A percentile compares a stretch with the other conserved stretches of the same genome.
These are phyloP conservation scores for Gynochthodes officinalis DNA, from an alignment of 257 asterid species.

Conservation along the genomic window DNA sequence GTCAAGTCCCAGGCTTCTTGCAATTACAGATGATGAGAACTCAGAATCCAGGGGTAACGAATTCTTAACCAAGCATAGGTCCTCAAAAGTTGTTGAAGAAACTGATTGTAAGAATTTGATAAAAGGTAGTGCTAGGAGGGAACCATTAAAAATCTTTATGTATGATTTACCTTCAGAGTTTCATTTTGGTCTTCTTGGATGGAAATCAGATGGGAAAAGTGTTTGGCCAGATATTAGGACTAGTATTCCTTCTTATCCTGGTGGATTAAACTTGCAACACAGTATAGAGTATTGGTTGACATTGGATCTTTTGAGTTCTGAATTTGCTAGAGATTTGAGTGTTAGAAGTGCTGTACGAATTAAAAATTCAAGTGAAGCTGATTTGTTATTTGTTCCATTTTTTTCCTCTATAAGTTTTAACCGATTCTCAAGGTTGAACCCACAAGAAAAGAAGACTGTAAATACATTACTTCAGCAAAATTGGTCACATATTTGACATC, in stretches of 20 bases:
- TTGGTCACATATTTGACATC: conserved; percentile 57
- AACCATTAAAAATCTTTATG: conserved; percentile 74
- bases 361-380: conserved; percentile 77
- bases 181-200: conserved; percentile 65
- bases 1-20: conserved; percentile 46
- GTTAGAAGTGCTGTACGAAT: conserved; percentile 63
- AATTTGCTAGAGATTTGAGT: conserved; percentile 29
- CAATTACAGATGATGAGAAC: conserved; percentile 24
- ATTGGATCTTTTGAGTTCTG: conserved; percentile 72
- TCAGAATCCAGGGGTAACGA: conserved; percentile 2
- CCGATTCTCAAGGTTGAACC: conserved; percentile 55
- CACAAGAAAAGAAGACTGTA: conserved; percentile 41
- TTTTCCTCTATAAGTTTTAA: conserved; percentile 81
- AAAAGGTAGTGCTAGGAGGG: conserved; percentile 34
- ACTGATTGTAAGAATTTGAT: conserved; percentile 12
- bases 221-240: conserved; percentile 77
- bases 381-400: conserved; percentile 83
- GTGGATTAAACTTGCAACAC: conserved; percentile 91
- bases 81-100: conserved; percentile 18
- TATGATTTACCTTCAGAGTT: conserved; percentile 84
- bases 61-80: background rate
- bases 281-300: conserved; percentile 95
- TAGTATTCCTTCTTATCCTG: conserved; percentile 70
- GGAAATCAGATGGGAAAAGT: conserved; percentile 50
- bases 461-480: conserved; percentile 62